Conservation (phyloP, 208 protist genomes). For the Baffinella frigidus region DNA sequence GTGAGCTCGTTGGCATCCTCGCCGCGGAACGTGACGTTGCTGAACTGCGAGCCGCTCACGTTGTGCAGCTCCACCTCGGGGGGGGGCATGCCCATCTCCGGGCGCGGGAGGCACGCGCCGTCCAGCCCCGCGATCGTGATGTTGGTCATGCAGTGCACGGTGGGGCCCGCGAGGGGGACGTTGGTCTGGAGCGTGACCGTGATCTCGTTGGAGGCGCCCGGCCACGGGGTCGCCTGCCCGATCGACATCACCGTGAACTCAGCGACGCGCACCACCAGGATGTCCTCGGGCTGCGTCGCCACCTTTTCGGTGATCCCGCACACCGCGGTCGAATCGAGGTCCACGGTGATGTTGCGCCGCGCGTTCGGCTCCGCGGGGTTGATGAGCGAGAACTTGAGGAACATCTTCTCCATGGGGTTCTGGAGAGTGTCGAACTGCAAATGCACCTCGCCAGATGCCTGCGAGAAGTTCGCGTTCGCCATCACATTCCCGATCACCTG, state of each 20-base stretch:
- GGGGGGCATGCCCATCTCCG: too few relatives aligned
- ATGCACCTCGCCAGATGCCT: neutral
- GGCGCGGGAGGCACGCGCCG: neutral
- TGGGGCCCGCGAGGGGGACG: neutral
- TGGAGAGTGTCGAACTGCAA: neutral
- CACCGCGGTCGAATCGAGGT: neutral
- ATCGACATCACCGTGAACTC: neutral
- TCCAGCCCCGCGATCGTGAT: neutral
- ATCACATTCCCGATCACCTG: too few relatives aligned
- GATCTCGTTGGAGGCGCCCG: neutral
- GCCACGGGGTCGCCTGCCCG: neutral
- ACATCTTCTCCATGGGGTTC: neutral
- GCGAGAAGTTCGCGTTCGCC: neutral
- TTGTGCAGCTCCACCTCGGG: neutral
- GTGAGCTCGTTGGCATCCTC: neutral
- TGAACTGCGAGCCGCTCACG: neutral
- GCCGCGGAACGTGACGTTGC: too few relatives aligned
- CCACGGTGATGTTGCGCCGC: neutral
- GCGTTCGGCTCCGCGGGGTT: neutral
- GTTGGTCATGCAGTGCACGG: neutral
- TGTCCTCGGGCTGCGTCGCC: neutral
- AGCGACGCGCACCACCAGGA: too few relatives aligned
- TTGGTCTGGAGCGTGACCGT: constrained; percentile 31
- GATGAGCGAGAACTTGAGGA: neutral
- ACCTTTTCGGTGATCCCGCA: neutral